Evolutionary conservation across 257 asterid genomes (phyloP).

Genomic region (Salvia splendens): DNA sequence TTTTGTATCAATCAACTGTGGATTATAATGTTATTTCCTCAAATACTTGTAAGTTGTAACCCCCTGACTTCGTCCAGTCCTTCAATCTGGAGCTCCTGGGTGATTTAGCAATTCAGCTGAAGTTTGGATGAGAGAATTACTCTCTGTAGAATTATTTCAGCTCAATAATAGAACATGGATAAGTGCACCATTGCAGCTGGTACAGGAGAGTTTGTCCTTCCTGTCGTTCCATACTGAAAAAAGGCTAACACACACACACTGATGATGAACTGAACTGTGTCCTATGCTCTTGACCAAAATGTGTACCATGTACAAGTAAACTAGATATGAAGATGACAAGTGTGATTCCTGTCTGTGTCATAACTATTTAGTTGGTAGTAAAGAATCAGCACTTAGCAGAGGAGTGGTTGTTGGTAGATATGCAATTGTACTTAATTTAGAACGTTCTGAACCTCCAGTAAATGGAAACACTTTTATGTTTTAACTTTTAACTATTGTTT

Average conservation of each 20-base stretch:
- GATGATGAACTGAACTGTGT: not conserved
- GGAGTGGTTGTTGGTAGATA: not conserved
- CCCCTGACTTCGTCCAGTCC: constrained; percentile 10
- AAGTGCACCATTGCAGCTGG: not conserved
- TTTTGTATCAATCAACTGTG: not conserved
- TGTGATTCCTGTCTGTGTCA: not conserved
- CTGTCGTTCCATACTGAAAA: not conserved
- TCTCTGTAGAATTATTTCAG: not conserved
- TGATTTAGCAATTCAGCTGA: constrained; percentile 1
- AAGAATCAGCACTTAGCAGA: not conserved
- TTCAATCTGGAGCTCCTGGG: constrained; percentile 7
- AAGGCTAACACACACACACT: not conserved
- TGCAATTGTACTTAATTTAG: not conserved
- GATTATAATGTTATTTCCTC: constrained; percentile 20
- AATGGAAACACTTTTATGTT: constrained; percentile 4
- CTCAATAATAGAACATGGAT: constrained; percentile 7
- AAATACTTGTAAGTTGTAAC: not conserved
- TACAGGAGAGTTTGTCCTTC: constrained; percentile 4
- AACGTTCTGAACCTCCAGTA: not conserved
- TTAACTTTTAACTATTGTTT: too few species aligned
- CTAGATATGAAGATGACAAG: constrained; percentile 11
- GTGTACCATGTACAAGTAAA: not conserved
- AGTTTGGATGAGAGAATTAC: not conserved
- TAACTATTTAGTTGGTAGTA: constrained; percentile 5
- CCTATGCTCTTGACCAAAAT: not conserved